These are phyloP conservation scores for Dothiorella sarmentorum DNA, from an alignment of 2,329 filamentous ascomycete species.

Conservation along the genomic window DNA sequence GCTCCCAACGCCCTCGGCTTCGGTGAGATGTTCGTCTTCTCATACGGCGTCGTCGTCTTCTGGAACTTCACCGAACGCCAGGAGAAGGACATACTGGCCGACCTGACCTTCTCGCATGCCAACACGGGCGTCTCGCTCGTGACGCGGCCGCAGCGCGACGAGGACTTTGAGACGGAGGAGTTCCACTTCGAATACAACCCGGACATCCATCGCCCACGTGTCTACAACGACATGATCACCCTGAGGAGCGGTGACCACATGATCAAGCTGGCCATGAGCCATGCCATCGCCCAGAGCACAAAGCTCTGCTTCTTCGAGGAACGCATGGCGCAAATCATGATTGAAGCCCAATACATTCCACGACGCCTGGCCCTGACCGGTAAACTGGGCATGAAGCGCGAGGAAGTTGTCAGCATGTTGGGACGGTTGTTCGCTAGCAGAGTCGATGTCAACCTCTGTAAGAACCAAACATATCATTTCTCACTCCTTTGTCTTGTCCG, in stretches of 20 bases:
- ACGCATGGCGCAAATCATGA: slow-evolving; percentile 91
- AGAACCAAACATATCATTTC: slow-evolving; percentile 44
- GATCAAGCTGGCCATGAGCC: slow-evolving; percentile 97
- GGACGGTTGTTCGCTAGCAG: slow-evolving; percentile 88
- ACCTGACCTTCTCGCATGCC: slow-evolving; percentile 81
- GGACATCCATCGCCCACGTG: slow-evolving; percentile 77
- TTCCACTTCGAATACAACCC: slow-evolving; percentile 97
- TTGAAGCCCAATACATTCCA: slow-evolving; percentile 86
- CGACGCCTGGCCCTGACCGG: slow-evolving; percentile 85
- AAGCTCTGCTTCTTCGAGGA: slow-evolving; percentile 96
- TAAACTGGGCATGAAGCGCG: slow-evolving; percentile 83
- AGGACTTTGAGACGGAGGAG: slow-evolving; percentile 94
- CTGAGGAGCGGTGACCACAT: slow-evolving; percentile 93
- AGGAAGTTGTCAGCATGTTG: slow-evolving; percentile 88
- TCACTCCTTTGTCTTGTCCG: too few species aligned
- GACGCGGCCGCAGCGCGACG: slow-evolving; percentile 75
- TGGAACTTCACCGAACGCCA: slow-evolving; percentile 98
- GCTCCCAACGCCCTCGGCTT: slow-evolving; percentile 72
- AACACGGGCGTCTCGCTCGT: slow-evolving; percentile 66
- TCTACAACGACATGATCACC: slow-evolving; percentile 99
- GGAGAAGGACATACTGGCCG: slow-evolving; percentile 93
- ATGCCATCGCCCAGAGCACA: slow-evolving; percentile 95
- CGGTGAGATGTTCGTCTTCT: slow-evolving; percentile 95
- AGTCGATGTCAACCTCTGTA: slow-evolving; percentile 96
- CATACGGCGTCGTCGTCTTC: slow-evolving; percentile 95